These are phyloP conservation scores for Psilocybe azurescens DNA, from an alignment of 768 basidiomycete species.

Conservation along the genomic window DNA sequence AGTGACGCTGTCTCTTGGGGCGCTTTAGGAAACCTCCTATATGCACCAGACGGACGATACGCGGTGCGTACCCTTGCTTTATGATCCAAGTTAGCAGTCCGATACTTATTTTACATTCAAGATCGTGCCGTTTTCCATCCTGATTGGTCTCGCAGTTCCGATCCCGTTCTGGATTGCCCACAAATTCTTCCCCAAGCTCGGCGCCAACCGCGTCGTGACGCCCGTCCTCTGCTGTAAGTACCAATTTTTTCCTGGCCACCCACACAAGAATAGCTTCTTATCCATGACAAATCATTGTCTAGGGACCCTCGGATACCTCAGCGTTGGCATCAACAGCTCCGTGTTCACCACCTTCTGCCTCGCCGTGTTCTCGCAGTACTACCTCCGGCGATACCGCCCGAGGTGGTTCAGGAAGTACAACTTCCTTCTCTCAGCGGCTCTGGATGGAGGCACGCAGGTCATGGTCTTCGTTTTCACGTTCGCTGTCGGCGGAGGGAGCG, in stretches of 20 bases:
- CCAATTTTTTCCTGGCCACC: neutral
- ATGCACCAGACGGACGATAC: slow-evolving; percentile 51
- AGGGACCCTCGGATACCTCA: slow-evolving; percentile 52
- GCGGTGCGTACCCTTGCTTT: slow-evolving; percentile 35
- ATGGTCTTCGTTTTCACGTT: slow-evolving; percentile 52
- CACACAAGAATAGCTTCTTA: neutral
- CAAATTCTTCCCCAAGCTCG: slow-evolving; percentile 49
- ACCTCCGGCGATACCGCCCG: slow-evolving; percentile 45
- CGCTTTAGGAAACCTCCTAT: slow-evolving; percentile 54
- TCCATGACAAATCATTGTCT: neutral
- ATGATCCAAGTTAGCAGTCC: slow-evolving; percentile 11
- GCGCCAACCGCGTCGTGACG: slow-evolving; percentile 54
- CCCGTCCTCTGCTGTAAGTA: slow-evolving; percentile 48
- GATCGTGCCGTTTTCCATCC: slow-evolving; percentile 51
- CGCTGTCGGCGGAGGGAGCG: slow-evolving; percentile 26
- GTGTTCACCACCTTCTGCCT: slow-evolving; percentile 51
- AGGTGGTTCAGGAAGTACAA: slow-evolving; percentile 58
- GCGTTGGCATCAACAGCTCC: slow-evolving; percentile 62
- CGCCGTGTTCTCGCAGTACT: slow-evolving; percentile 53
- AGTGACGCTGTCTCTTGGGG: slow-evolving; percentile 64
- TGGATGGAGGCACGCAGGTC: slow-evolving; percentile 58
- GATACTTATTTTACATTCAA: slow-evolving; percentile 15
- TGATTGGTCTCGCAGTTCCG: slow-evolving; percentile 57
- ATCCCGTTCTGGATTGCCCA: slow-evolving; percentile 62
- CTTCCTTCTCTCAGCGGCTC: slow-evolving; percentile 54